phyloP scores from a whole-genome alignment of 2,329 filamentous ascomycete species.

The Bipolaris victoriae region DNA sequence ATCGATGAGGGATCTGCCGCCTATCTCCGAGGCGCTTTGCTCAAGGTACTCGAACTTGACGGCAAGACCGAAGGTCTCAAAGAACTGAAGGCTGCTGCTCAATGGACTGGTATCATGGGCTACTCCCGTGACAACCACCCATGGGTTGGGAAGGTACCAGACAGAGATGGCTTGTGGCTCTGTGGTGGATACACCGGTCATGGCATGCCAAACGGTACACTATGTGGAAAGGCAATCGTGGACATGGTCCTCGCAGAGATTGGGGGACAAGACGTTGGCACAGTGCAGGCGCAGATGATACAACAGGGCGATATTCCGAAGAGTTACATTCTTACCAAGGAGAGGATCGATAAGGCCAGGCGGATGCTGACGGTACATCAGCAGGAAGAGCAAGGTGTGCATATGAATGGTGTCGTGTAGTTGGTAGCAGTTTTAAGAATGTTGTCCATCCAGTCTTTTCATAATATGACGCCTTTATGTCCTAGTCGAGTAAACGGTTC shows the following conservation, averaged over 20 bases:
- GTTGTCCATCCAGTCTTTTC: background rate
- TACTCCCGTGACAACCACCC: conserved; percentile 68
- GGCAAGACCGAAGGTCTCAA: conserved; percentile 45
- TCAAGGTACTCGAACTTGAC: conserved; percentile 45
- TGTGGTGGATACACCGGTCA: conserved; percentile 73
- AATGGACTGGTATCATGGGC: conserved; percentile 84
- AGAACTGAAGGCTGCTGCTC: conserved; percentile 56
- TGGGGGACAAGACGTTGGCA: conserved; percentile 41
- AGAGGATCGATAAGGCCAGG: conserved; percentile 43
- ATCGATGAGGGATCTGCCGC: conserved; percentile 63
- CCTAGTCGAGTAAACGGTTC: background rate
- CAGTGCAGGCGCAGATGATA: conserved; percentile 42
- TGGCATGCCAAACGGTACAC: conserved; percentile 76
- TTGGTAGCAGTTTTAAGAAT: background rate
- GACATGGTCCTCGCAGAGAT: conserved; percentile 59
- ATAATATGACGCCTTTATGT: background rate
- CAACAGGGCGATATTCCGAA: conserved; percentile 44
- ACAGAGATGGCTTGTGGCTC: conserved; percentile 64
- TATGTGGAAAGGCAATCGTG: conserved; percentile 69
- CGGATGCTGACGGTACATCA: conserved; percentile 42
- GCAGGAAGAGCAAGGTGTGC: conserved; percentile 38
- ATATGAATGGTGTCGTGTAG: conserved; percentile 38
- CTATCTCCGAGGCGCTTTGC: conserved; percentile 60
- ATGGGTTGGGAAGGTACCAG: conserved; percentile 73
- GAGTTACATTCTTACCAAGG: conserved; percentile 47